Base-by-base conservation (phyloP, 768 basidiomycete genomes). In the Hygrophorus pudorinus region DNA sequence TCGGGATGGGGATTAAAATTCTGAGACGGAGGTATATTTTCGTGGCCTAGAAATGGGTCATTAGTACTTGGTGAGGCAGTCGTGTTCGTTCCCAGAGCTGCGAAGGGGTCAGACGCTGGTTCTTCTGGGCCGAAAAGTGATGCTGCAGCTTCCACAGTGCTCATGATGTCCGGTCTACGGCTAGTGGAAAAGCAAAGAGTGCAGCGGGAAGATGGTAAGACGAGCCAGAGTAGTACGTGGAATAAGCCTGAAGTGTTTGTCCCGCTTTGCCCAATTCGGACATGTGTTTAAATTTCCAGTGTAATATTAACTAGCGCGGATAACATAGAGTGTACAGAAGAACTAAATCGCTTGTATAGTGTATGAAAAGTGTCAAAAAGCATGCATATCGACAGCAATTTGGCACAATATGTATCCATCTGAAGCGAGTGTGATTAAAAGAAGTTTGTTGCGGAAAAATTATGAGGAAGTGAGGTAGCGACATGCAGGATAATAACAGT, bases 121-220 rank as follows among this genome's bases (percentile, higher is more conserved):
- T 85, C 81, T 27, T 75, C 75, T 42, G 74, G 63, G 49, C 78
- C 83, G 68, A 90, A 90, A 37, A 90, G 80, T 46, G 83, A 79
- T 41, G 85, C 81, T 29, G 87, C 87, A 52, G 83, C 79, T 67
- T 86, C 84, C 45, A 81, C 76, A 52, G 70, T 67, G 59, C 67
- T 73, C 81, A 83, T 82, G 55, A 55, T 53, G 34, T 35, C 9
- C 13, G 3, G 13, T 24, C 24, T 24, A 24, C 7, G 24, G 10
- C 14, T 24, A 14, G 32, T 12, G 29, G 24, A 44, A 17, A n/a
- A 2, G 11, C 11, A 16, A 16, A 34, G 11, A 21, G 20, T 33
- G 34, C 32, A 10, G 32, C 12, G 31, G 31, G 11, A 18, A 35
- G 33, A 34, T 14, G 12, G 20, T 3, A 9, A 31, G n/a, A 2